A percentile compares a stretch with the other conserved stretches of the same genome.
phyloP scores from a whole-genome alignment of 257 asterid genomes.

The Ilex aquifolium region DNA sequence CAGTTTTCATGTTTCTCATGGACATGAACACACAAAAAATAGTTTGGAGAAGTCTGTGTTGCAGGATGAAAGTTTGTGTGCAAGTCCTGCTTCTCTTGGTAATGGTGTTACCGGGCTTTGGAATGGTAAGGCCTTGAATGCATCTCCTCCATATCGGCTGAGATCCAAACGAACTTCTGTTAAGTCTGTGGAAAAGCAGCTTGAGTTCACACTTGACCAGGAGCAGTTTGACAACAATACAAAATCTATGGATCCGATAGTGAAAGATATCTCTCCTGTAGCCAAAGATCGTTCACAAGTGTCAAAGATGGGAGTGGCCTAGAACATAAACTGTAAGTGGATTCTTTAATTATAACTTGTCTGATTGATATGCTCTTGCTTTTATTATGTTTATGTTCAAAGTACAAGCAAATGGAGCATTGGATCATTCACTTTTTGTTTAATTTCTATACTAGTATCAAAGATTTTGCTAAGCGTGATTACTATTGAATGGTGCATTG shows the following conservation, averaged over 20 bases:
- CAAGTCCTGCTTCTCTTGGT: slow-evolving; percentile 14
- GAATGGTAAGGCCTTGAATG: slow-evolving; percentile 44
- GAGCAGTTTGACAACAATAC: slow-evolving; percentile 29
- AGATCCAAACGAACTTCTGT: slow-evolving; percentile 62
- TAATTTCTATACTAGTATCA: not conserved
- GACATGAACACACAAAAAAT: slow-evolving; percentile 16
- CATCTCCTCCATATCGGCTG: slow-evolving; percentile 85
- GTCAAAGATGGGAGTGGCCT: slow-evolving; percentile 48
- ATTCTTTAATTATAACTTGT: slow-evolving; percentile 6
- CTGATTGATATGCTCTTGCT: not conserved
- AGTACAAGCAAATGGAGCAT: too few species aligned
- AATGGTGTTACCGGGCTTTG: slow-evolving; percentile 31
- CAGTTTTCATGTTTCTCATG: slow-evolving; percentile 22
- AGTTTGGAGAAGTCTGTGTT: slow-evolving; percentile 28
- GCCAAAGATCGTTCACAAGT: slow-evolving; percentile 42
- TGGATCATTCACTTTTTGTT: not conserved
- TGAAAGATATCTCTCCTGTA: slow-evolving; percentile 36
- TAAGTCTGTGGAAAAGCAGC: slow-evolving; percentile 92
- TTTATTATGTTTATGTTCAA: not conserved
- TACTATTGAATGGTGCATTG: too few species aligned
- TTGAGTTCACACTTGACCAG: slow-evolving; percentile 43
- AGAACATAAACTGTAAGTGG: slow-evolving; percentile 16
- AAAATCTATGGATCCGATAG: slow-evolving; percentile 34
- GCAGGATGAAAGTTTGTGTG: slow-evolving; percentile 24
- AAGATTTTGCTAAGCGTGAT: too few species aligned